Evolutionary conservation across 768 basidiomycete species (phyloP), one percentile per base, ranked within the genome.

Genomic region (Lactifluus hygrophoroides): DNA sequence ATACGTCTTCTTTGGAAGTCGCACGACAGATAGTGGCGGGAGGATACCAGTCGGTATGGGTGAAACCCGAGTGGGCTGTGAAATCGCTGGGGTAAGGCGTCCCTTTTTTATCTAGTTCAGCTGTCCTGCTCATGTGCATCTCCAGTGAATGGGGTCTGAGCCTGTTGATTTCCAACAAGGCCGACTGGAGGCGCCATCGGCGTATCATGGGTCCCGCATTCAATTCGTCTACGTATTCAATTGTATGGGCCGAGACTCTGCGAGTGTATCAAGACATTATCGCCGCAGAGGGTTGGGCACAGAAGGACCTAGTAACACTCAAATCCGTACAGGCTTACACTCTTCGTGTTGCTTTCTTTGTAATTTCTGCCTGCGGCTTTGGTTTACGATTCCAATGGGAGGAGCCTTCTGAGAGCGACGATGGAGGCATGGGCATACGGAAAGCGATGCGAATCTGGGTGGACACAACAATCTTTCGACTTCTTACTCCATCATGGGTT

Each of bases 361-460:
- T 64, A 5, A 66, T 64, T 45, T 50, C 62, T 16, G 49, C 63
- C n/a, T 65, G 59, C 46, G 64, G 65, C 7, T 65, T 66, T 35
- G 66, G 66, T 23, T 28, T 65, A 30, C 23, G 42, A 5, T 58
- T 44, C 38, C 38, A 5, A 11, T 49, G 48, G 48, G 32, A 49
- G 19, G 48, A 23, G 1, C 13, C 32, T 23, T 23, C 48, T 16
- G 21, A 35, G n/a, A 49, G 8, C 14, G 40, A 56, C 10, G 50
- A 64, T 30, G 53, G 43, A 6, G 47, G 43, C 27, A 57, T 54
- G 54, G 38, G 34, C 30, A 56, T 64, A 40, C 42, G 56, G 42
- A 40, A 54, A 43, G 56, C 54, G 19, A 46, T 59, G 27, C 52
- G 53, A 16, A 42, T 59, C 14, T 48, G 37, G 37, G 48, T 40